Percentiles rank a stretch among this genome's conserved stretches.
phyloP scores from a whole-genome alignment of 2,329 filamentous ascomycete species.

The Lasiodiplodia sp. region DNA sequence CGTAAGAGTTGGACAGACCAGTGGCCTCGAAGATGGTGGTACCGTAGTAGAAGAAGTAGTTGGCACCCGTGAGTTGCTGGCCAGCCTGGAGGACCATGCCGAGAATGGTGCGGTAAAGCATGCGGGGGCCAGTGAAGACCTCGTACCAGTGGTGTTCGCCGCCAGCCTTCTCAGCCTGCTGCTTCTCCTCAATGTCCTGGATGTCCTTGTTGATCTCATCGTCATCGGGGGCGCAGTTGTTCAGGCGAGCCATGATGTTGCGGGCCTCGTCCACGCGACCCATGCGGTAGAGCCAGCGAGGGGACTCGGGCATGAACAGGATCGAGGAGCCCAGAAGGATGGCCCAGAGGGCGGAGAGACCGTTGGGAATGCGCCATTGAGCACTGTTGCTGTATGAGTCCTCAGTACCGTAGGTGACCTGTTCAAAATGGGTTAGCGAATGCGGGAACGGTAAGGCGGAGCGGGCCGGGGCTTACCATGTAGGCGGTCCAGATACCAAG shows the following conservation, averaged over 20 bases:
- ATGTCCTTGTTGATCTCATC: slow-evolving; percentile 63
- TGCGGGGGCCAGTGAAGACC: slow-evolving; percentile 70
- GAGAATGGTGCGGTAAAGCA: slow-evolving; percentile 68
- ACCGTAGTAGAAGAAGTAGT: slow-evolving; percentile 69
- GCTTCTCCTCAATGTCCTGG: slow-evolving; percentile 62
- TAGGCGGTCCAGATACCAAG: slow-evolving; percentile 46
- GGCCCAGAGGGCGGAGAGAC: slow-evolving; percentile 38
- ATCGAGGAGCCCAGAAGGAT: slow-evolving; percentile 52
- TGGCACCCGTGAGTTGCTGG: slow-evolving; percentile 73
- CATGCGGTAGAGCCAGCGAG: slow-evolving; percentile 57
- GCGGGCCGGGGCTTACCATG: slow-evolving; percentile 28
- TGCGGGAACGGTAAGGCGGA: not conserved
- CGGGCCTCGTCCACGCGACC: slow-evolving; percentile 58
- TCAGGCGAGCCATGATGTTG: slow-evolving; percentile 60
- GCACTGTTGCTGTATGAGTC: slow-evolving; percentile 55
- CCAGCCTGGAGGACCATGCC: slow-evolving; percentile 64
- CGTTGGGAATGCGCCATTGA: slow-evolving; percentile 69
- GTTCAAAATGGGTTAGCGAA: slow-evolving; percentile 11
- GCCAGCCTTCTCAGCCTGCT: slow-evolving; percentile 58
- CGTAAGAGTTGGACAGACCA: slow-evolving; percentile 52
- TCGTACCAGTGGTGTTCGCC: slow-evolving; percentile 58
- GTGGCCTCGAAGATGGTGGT: slow-evolving; percentile 54
- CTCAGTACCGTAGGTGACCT: slow-evolving; percentile 67
- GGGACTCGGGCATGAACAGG: slow-evolving; percentile 44
- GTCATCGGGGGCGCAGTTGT: slow-evolving; percentile 60